Evolutionary conservation across 306 rosid species (phyloP), one percentile per base, ranked within the genome.

Genomic region (Casuarina glauca): DNA sequence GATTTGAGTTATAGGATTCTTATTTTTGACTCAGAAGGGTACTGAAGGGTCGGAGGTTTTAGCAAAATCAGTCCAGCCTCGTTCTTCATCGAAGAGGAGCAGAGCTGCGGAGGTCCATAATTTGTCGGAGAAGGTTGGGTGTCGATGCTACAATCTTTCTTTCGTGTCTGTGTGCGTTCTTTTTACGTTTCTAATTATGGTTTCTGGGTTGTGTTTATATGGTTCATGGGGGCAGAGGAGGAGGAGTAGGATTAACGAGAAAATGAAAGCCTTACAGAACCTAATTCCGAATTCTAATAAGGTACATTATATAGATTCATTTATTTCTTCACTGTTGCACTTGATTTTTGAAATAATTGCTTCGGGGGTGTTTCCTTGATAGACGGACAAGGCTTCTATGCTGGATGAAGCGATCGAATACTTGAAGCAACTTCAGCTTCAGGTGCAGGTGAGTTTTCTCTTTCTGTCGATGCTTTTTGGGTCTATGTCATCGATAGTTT

Each of bases 381-480:
- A 95, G 98, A 95, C 97, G 76, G 98, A 95, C 70, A 95, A 95
- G 89, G 97, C 97, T 75, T 95, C 98, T 19, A 94, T 92, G 97
- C 88, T 95, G 64, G 97, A 92, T 44, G 98, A 95, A 64, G 98
- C 92, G 50, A 95, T 95, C 48, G 97, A 95, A 46, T 95, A 95
- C 82, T 81, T 95, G 91, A 91, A 95, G 92, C 98, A 95, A 81
- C 98, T 95, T 82, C 98, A 95, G 82, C 91, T 95, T 86, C 98
- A 95, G 88, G 97, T 91, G 52, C 92, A 88, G 88, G 92, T 88
- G 77, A 69, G 82, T 19, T 83, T 86, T 71, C 76, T 43, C 69
- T 39, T 46, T 20, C 26, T 39, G 49, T 44, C 38, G 67, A 26
- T 61, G 67, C 63, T 85, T 64, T 72, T 58, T 36, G 7, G 32